Percentiles rank a stretch among this genome's conserved stretches.
phyloP scores from a whole-genome alignment of 1,139 yeast species.

The Sugiyamaella novakii region DNA sequence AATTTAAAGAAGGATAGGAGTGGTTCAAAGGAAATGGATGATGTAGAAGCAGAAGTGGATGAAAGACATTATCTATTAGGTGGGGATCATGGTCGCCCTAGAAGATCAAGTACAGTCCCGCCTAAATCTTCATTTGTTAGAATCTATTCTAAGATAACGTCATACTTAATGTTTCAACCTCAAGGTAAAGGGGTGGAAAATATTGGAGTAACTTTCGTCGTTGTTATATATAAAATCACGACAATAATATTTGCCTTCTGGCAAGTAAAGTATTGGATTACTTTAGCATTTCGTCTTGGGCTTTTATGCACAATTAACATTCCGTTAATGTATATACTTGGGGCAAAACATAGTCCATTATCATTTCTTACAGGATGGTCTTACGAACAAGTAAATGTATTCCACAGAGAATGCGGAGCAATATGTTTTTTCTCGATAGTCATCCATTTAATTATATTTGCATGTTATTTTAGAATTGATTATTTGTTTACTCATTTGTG shows the following conservation, averaged over 20 bases:
- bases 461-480: constrained; percentile 29
- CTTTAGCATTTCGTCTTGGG: constrained; percentile 35
- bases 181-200: constrained; percentile 24
- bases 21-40: neutral
- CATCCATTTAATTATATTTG: constrained; percentile 30
- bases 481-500: constrained; percentile 31
- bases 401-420: constrained; percentile 34
- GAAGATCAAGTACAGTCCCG: too few species aligned
- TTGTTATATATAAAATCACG: constrained; percentile 22
- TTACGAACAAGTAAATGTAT: constrained; percentile 37
- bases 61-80: neutral
- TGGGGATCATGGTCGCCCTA: neutral
- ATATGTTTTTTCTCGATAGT: constrained; percentile 28
- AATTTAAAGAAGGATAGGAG: neutral
- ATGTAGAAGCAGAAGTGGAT: neutral
- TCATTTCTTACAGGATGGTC: constrained; percentile 37
- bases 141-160: constrained; percentile 1
- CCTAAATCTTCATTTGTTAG: neutral
- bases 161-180: constrained; percentile 26
- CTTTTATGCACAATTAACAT: constrained; percentile 32
- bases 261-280: constrained; percentile 22
- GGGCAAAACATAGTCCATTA: constrained; percentile 36
- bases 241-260: constrained; percentile 25
- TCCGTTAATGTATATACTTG: constrained; percentile 35
- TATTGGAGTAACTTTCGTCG: constrained; percentile 22